Percentiles rank a stretch among this genome's conserved stretches.
Conservation (phyloP, 345 rosid genomes). For the Mallotus nudiflorus region DNA sequence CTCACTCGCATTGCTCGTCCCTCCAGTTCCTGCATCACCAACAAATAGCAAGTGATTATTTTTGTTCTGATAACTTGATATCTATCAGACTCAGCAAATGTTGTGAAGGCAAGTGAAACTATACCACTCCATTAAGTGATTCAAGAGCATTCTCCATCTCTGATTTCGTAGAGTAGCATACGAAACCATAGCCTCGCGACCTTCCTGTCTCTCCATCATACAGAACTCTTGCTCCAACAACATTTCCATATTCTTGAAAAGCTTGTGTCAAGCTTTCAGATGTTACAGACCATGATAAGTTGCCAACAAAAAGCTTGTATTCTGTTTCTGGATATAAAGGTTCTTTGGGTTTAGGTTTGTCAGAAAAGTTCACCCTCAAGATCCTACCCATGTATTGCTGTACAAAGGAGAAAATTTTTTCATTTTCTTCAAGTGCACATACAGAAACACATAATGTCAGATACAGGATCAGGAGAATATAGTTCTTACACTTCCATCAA, state of each 20-base stretch:
- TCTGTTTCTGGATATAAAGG: constrained; percentile 87
- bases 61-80: too few relatives aligned
- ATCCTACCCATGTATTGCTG: constrained; percentile 73
- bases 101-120: background rate
- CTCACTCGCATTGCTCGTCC: constrained; percentile 77
- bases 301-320: constrained; percentile 77
- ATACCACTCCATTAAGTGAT: constrained; percentile 67
- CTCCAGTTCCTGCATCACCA: constrained; percentile 54
- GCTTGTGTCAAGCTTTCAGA: constrained; percentile 66
- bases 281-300: constrained; percentile 83
- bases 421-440: background rate
- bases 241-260: constrained; percentile 68
- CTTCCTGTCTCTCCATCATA: constrained; percentile 84
- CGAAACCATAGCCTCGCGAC: constrained; percentile 83
- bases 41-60: background rate
- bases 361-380: constrained; percentile 73
- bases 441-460: too few relatives aligned
- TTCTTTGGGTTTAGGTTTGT: constrained; percentile 61
- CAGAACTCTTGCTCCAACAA: constrained; percentile 85
- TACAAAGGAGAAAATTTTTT: background rate
- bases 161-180: constrained; percentile 54
- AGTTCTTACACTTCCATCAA: constrained; percentile 80
- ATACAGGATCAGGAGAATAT: background rate
- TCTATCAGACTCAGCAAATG: too few relatives aligned
- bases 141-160: constrained; percentile 85